Base-by-base conservation (phyloP, 2,329 filamentous ascomycete genomes). In the Lachnellula hyalina region DNA sequence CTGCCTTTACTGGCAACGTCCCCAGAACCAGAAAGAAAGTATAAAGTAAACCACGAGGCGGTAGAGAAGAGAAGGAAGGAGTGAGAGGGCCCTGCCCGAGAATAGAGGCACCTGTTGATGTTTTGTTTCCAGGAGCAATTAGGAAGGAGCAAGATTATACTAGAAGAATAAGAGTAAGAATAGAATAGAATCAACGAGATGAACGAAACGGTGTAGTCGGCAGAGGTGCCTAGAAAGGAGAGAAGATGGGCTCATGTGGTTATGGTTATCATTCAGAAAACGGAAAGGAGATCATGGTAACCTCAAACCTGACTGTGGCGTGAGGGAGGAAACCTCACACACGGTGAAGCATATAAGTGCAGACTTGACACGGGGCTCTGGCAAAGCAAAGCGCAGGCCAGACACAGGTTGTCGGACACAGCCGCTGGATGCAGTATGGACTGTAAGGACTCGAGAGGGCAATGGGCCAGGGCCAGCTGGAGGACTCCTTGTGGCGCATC, bases 71-170 rank as follows among this genome's bases (percentile, higher is more conserved):
- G 52, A 59, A 62, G 53, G 58, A 56, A 59, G 55, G 42, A 63
- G 40, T 55, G 54, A 50, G 55, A 58, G 55, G 63, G 63, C 53
- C 64, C 61, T 55, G 63, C 64, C 62, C 56, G 53, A 57, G 55
- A 61, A 62, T 49, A 46, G 55, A 61, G 55, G 55, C 56, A 52
- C 54, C 46, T 50, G 48, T 47, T 58, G 52, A 61, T 57, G 55
- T 63, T 65, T 61, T 54, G 55, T 63, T 63, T 65, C 52, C 51
- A 25, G 8, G 44, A 41, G 34, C 52, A 38, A 34, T 42, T 46
- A 50, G 48, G 45, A 53, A 53, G 35, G 49, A 34, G 49, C 56
- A 53, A 55, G 41, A 49, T 49, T 54, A 57, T 47, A 57, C 35
- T 42, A 56, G 46, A 60, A 53, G 59, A 55, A 57, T 17, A 40